Evolutionary conservation across 78 protist genomes (phyloP).

Genomic region (Cavenderia fasciculata): DNA sequence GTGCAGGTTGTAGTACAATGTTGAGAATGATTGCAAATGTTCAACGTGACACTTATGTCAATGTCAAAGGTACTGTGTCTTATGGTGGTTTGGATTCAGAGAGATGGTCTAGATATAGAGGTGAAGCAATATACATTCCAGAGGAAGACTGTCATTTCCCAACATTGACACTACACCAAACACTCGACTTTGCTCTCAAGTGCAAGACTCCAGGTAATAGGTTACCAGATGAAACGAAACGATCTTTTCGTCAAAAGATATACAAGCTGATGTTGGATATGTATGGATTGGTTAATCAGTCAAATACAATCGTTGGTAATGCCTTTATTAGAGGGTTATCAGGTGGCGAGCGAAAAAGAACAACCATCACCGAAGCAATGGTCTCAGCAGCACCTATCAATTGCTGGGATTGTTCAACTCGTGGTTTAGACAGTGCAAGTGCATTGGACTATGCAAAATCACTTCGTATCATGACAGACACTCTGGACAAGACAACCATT

Average conservation of each 20-base stretch:
- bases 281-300: constrained; percentile 67
- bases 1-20: constrained; percentile 64
- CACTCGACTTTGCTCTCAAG: constrained; percentile 64
- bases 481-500: constrained; percentile 62
- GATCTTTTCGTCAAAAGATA: constrained; percentile 46
- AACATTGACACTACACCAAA: constrained; percentile 41
- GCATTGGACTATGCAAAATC: constrained; percentile 73
- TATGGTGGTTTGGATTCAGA: constrained; percentile 50
- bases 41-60: constrained; percentile 37
- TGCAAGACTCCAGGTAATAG: constrained; percentile 58
- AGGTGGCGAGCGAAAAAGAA: constrained; percentile 76
- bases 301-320: constrained; percentile 76
- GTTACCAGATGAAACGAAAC: constrained; percentile 68
- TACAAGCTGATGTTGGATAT: constrained; percentile 41
- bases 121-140: constrained; percentile 63
- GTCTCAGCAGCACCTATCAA: constrained; percentile 62
- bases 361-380: constrained; percentile 76
- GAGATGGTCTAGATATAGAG: constrained; percentile 42
- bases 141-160: constrained; percentile 79
- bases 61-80: constrained; percentile 33
- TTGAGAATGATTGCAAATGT: constrained; percentile 33
- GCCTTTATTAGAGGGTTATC: constrained; percentile 66
- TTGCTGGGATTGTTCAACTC: constrained; percentile 68
- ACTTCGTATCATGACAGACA: constrained; percentile 67
- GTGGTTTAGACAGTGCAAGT: constrained; percentile 75